Percentiles rank a stretch among this genome's conserved stretches.
Evolutionary conservation across 441 rosid species (phyloP).

Genomic region (Euphorbia schlechtendalii): DNA sequence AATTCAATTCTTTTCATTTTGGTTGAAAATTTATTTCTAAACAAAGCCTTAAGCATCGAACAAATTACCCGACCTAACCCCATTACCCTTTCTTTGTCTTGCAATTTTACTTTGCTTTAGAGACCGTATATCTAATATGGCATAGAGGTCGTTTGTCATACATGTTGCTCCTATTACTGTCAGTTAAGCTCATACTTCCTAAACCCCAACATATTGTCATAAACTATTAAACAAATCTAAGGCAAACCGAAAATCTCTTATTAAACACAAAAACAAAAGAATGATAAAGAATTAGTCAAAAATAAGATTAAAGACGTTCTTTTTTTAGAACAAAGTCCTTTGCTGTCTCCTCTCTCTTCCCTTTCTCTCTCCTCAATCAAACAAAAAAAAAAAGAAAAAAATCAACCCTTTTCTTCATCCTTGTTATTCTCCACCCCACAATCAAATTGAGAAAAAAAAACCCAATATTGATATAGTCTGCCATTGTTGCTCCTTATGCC

Average conservation of each 20-base stretch:
- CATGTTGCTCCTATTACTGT: no score
- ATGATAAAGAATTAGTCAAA: slow-evolving; percentile 11
- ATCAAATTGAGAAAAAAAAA: no score
- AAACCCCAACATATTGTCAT: no score
- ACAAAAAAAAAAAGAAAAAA: neutral
- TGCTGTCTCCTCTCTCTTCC: slow-evolving; percentile 17
- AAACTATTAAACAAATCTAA: neutral
- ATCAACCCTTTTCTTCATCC: neutral
- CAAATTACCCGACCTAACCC: no score
- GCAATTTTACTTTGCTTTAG: no score
- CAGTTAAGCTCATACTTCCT: no score
- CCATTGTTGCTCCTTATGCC: slow-evolving; percentile 24
- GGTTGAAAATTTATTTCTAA: no score
- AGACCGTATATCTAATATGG: no score
- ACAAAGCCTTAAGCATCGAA: no score
- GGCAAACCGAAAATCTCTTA: slow-evolving; percentile 22
- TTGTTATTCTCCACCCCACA: neutral
- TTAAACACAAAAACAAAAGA: neutral
- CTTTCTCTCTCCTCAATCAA: slow-evolving; percentile 14
- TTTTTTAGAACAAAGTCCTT: neutral
- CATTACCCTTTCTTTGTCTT: no score
- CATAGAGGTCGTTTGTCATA: no score
- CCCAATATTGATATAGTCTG: neutral
- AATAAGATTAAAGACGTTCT: neutral
- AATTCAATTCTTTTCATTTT: no score